phyloP scores from a whole-genome alignment of 1,284 basidiomycete species.

The Chalciporus sp. region DNA sequence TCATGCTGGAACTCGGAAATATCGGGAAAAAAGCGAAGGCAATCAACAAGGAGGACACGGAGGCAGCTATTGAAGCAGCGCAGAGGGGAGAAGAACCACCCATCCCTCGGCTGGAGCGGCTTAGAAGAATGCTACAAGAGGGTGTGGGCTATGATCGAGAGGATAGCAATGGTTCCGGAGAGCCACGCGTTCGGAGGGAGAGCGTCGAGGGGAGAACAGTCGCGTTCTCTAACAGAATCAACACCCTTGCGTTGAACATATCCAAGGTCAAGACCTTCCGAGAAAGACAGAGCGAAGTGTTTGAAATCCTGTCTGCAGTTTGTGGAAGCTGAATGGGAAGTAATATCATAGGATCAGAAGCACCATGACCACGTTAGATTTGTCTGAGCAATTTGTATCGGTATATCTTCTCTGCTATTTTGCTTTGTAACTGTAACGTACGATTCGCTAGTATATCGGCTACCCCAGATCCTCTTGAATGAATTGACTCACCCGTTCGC shows the following conservation, averaged over 20 bases:
- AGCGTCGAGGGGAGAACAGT: slow-evolving; percentile 65
- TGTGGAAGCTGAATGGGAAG: slow-evolving; percentile 16
- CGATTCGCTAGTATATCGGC: neutral
- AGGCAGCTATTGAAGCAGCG: slow-evolving; percentile 50
- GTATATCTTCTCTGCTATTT: slow-evolving; percentile 3
- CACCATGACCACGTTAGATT: neutral
- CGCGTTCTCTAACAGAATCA: slow-evolving; percentile 73
- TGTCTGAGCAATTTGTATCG: slow-evolving; percentile 9
- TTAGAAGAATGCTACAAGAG: slow-evolving; percentile 57
- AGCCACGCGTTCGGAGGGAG: slow-evolving; percentile 34
- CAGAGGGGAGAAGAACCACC: slow-evolving; percentile 45
- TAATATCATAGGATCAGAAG: neutral
- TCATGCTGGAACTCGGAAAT: slow-evolving; percentile 66
- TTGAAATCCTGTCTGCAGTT: slow-evolving; percentile 50
- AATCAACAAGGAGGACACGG: slow-evolving; percentile 61
- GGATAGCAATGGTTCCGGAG: slow-evolving; percentile 25
- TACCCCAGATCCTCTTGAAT: neutral
- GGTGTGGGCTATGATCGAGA: slow-evolving; percentile 48
- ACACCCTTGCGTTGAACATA: slow-evolving; percentile 68
- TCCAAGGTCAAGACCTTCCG: slow-evolving; percentile 68
- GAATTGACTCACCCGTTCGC: neutral
- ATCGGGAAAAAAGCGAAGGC: slow-evolving; percentile 55
- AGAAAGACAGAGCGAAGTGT: slow-evolving; percentile 71
- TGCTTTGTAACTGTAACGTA: slow-evolving; percentile 1
- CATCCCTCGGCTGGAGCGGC: slow-evolving; percentile 60